phyloP scores from a whole-genome alignment of 495 filamentous ascomycete genomes.

The Parathielavia hyrcaniae region DNA sequence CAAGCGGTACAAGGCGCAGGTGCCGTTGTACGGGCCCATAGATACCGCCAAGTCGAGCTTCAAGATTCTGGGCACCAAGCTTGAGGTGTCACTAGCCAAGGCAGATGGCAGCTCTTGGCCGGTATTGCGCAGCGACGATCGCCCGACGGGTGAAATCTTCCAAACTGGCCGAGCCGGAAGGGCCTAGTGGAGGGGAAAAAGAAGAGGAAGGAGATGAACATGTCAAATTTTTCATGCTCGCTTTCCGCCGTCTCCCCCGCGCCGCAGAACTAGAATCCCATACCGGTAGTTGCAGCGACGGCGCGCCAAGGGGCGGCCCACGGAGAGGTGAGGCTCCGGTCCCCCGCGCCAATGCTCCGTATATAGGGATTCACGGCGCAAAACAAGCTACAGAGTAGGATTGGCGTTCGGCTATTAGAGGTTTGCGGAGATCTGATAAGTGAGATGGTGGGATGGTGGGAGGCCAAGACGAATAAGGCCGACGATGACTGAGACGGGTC shows the following conservation, averaged over 20 bases:
- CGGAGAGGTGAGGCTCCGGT: conserved; percentile 11
- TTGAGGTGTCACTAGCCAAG: conserved; percentile 81
- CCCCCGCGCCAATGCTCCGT: conserved; percentile 8
- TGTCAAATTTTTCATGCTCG: neutral
- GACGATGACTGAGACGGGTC: neutral
- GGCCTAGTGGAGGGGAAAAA: conserved; percentile 38
- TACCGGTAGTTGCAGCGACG: neutral
- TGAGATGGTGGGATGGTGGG: neutral
- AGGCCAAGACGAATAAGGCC: neutral
- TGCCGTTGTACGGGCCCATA: conserved; percentile 72
- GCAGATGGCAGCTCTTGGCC: conserved; percentile 80
- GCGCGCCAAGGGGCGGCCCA: conserved; percentile 13
- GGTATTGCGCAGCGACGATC: conserved; percentile 79
- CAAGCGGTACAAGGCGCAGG: conserved; percentile 70
- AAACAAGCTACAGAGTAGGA: neutral
- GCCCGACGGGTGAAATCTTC: conserved; percentile 68
- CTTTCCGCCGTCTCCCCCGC: neutral
- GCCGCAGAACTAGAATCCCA: neutral
- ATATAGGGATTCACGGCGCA: neutral
- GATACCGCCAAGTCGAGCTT: conserved; percentile 65
- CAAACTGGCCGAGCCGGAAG: conserved; percentile 75
- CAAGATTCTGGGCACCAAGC: conserved; percentile 90
- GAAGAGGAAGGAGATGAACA: conserved; percentile 2
- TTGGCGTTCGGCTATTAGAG: neutral
- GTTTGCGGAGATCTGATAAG: conserved; percentile 8